phyloP scores from a whole-genome alignment of 1,284 basidiomycete species.

The Inonotus hispidus region DNA sequence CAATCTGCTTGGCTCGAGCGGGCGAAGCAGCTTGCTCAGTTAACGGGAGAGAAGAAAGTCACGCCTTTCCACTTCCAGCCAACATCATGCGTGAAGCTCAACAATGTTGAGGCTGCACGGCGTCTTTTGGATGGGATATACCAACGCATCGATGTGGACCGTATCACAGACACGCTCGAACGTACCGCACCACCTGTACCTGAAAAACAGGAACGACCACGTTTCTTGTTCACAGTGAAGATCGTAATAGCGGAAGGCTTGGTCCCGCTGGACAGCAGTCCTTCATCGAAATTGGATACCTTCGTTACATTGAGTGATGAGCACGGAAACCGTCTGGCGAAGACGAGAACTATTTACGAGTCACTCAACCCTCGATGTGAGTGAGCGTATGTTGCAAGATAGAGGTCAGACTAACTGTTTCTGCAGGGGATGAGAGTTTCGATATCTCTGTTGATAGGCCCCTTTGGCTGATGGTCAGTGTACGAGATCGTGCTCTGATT shows the following conservation, averaged over 20 bases:
- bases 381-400: constrained; percentile 27
- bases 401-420: constrained; percentile 1
- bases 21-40: constrained; percentile 72
- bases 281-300: constrained; percentile 73
- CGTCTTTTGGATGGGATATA: constrained; percentile 92
- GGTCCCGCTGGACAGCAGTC: constrained; percentile 64
- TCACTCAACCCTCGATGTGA: constrained; percentile 82
- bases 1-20: constrained; percentile 94
- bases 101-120: constrained; percentile 93
- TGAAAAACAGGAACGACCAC: constrained; percentile 55
- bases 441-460: constrained; percentile 88
- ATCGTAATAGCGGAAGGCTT: constrained; percentile 86
- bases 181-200: constrained; percentile 63
- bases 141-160: constrained; percentile 86
- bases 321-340: constrained; percentile 83
- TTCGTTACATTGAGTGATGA: constrained; percentile 96
- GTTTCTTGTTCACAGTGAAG: constrained; percentile 92
- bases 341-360: constrained; percentile 96
- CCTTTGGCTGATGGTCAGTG: constrained; percentile 94
- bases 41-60: constrained; percentile 81
- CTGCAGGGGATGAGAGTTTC: constrained; percentile 90
- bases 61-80: constrained; percentile 93
- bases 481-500: constrained; percentile 84
- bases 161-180: constrained; percentile 65
- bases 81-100: constrained; percentile 94